Percentiles rank a stretch among this genome's conserved stretches.
Conservation (phyloP, 1,284 basidiomycete species). For the Pascua sp. region DNA sequence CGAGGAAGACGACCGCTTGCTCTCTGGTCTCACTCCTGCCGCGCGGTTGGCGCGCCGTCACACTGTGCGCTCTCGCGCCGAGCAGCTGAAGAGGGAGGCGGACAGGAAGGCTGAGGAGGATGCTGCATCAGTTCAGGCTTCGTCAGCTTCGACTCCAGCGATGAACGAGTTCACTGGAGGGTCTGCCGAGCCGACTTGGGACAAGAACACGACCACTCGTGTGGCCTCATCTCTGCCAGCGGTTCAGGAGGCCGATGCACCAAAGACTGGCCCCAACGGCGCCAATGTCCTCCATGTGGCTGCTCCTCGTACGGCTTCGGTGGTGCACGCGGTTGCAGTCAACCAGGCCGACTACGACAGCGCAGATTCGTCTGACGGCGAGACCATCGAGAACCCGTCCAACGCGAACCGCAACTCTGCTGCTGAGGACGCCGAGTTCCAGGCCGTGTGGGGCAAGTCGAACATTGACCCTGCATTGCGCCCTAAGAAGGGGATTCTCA, state of each 20-base stretch:
- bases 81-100: constrained; percentile 53
- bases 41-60: constrained; percentile 88
- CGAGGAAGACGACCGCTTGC: constrained; percentile 52
- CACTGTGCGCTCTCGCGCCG: constrained; percentile 65
- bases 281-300: constrained; percentile 7
- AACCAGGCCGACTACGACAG: constrained; percentile 61
- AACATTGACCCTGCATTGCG: constrained; percentile 62
- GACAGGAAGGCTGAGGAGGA: constrained; percentile 1
- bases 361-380: constrained; percentile 54
- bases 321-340: constrained; percentile 39
- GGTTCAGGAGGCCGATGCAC: not conserved
- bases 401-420: constrained; percentile 2
- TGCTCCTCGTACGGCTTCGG: constrained; percentile 21
- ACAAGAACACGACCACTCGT: constrained; percentile 68
- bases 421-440: constrained; percentile 54
- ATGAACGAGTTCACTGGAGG: constrained; percentile 8
- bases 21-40: constrained; percentile 83
- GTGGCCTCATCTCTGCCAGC: constrained; percentile 9
- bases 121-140: no score
- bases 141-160: not conserved
- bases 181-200: constrained; percentile 59
- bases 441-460: constrained; percentile 59
- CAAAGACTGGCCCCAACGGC: not conserved
- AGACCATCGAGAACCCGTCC: constrained; percentile 59
- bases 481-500: constrained; percentile 82